A percentile compares a stretch with the other conserved stretches of the same genome.
These are phyloP conservation scores for Tricholoma hemisulphureum DNA, from an alignment of 768 basidiomycete genomes.

Conservation along the genomic window DNA sequence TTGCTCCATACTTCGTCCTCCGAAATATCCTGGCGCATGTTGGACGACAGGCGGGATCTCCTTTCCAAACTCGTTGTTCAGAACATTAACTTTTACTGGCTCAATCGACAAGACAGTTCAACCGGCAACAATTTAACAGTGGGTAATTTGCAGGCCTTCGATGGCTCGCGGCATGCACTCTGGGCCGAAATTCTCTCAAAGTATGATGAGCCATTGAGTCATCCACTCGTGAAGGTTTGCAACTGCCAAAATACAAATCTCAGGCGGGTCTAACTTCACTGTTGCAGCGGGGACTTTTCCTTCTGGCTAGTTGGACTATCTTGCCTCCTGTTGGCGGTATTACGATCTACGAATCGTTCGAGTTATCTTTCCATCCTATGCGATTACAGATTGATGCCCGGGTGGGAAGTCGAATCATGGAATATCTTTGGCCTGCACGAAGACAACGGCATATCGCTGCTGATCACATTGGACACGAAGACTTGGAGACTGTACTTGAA, in stretches of 20 bases:
- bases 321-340: conserved; percentile 94
- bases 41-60: conserved; percentile 67
- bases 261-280: conserved; percentile 7
- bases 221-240: conserved; percentile 69
- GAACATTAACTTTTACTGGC: conserved; percentile 76
- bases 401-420: conserved; percentile 78
- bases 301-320: conserved; percentile 75
- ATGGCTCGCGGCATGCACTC: conserved; percentile 75
- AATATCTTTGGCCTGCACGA: conserved; percentile 82
- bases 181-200: conserved; percentile 90
- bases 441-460: conserved; percentile 35
- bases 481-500: conserved; percentile 15
- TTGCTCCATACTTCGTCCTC: conserved; percentile 78
- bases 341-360: conserved; percentile 80
- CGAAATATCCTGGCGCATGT: conserved; percentile 91
- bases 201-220: conserved; percentile 64
- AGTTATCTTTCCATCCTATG: conserved; percentile 81
- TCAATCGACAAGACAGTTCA: conserved; percentile 85
- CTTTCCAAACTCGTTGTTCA: conserved; percentile 85
- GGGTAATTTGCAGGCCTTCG: conserved; percentile 79
- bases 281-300: conserved; percentile 65
- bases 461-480: conserved; percentile 17
- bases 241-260: background rate
- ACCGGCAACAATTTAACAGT: conserved; percentile 75
- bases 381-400: conserved; percentile 83